phyloP scores from a whole-genome alignment of 805 yeast species.

The Metschnikowia shivogae region DNA sequence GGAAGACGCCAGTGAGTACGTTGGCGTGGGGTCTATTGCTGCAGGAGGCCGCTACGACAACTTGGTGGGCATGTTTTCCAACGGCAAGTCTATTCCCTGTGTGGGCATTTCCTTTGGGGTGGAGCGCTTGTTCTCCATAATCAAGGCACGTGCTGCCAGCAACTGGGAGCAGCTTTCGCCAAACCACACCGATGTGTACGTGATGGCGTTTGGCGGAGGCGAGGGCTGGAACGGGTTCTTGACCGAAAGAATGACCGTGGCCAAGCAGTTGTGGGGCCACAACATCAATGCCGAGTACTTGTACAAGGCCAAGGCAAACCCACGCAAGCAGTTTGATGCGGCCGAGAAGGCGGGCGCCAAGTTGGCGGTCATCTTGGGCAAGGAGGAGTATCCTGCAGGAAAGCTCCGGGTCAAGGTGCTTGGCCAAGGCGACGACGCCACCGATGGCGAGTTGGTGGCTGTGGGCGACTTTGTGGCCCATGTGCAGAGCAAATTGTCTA shows the following conservation, averaged over 20 bases:
- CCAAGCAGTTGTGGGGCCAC: slow-evolving; percentile 79
- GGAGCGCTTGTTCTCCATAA: slow-evolving; percentile 86
- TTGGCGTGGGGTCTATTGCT: slow-evolving; percentile 97
- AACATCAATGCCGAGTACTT: slow-evolving; percentile 90
- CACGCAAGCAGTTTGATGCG: slow-evolving; percentile 94
- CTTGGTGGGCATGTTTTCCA: slow-evolving; percentile 94
- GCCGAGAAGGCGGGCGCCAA: slow-evolving; percentile 94
- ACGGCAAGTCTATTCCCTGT: slow-evolving; percentile 91
- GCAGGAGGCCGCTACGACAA: slow-evolving; percentile 99
- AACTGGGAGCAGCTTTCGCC: slow-evolving; percentile 67
- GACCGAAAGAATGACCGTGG: slow-evolving; percentile 83
- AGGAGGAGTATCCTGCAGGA: slow-evolving; percentile 84
- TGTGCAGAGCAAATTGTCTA: slow-evolving; percentile 37
- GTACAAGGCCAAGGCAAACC: slow-evolving; percentile 90
- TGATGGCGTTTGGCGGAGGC: slow-evolving; percentile 99
- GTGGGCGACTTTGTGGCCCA: slow-evolving; percentile 54
- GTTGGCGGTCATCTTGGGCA: slow-evolving; percentile 88
- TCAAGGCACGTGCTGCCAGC: slow-evolving; percentile 66
- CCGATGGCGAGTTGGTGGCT: slow-evolving; percentile 77
- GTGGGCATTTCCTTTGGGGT: slow-evolving; percentile 97
- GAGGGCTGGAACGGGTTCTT: slow-evolving; percentile 92
- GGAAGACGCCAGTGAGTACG: slow-evolving; percentile 93
- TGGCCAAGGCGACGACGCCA: slow-evolving; percentile 81
- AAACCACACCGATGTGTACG: slow-evolving; percentile 85
- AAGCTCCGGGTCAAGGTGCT: slow-evolving; percentile 80